These are phyloP conservation scores for Leptographium galeiforme DNA, from an alignment of 2,329 filamentous ascomycete genomes.

Conservation along the genomic window DNA sequence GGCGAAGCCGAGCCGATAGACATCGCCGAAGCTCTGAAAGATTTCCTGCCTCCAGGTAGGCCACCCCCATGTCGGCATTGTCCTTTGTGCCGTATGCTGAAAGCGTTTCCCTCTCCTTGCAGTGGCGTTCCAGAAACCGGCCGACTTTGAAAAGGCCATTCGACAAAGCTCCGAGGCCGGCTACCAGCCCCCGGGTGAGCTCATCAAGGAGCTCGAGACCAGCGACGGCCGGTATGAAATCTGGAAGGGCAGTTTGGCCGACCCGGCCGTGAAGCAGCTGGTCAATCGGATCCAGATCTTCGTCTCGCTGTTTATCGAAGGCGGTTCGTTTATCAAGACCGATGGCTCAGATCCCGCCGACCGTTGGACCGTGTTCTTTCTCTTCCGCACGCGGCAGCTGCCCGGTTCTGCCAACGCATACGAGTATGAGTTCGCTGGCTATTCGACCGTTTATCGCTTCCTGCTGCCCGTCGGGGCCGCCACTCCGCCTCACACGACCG, in stretches of 20 bases:
- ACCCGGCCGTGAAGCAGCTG: slow-evolving; percentile 55
- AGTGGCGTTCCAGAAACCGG: slow-evolving; percentile 54
- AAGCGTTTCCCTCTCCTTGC: background rate
- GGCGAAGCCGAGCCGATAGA: slow-evolving; percentile 59
- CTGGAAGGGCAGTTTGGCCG: slow-evolving; percentile 64
- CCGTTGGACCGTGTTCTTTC: slow-evolving; percentile 84
- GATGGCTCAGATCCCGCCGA: slow-evolving; percentile 57
- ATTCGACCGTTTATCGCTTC: slow-evolving; percentile 81
- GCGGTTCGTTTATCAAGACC: slow-evolving; percentile 57
- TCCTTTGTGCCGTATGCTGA: background rate
- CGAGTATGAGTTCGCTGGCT: slow-evolving; percentile 75
- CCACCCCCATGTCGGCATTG: slow-evolving; percentile 7
- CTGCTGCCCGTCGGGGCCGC: slow-evolving; percentile 54
- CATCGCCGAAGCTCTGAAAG: slow-evolving; percentile 48
- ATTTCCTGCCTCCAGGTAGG: slow-evolving; percentile 55
- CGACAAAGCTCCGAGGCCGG: slow-evolving; percentile 24
- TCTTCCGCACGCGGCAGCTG: slow-evolving; percentile 47
- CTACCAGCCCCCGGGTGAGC: slow-evolving; percentile 63
- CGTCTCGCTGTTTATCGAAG: slow-evolving; percentile 81
- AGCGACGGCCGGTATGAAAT: slow-evolving; percentile 60
- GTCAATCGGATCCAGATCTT: slow-evolving; percentile 73
- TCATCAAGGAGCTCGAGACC: slow-evolving; percentile 49
- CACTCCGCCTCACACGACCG: slow-evolving; percentile 23
- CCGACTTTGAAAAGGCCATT: slow-evolving; percentile 49
- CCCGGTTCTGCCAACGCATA: slow-evolving; percentile 28